Conservation (phyloP, 495 filamentous ascomycete genomes). For the Umbilicaria muhlenbergii region DNA sequence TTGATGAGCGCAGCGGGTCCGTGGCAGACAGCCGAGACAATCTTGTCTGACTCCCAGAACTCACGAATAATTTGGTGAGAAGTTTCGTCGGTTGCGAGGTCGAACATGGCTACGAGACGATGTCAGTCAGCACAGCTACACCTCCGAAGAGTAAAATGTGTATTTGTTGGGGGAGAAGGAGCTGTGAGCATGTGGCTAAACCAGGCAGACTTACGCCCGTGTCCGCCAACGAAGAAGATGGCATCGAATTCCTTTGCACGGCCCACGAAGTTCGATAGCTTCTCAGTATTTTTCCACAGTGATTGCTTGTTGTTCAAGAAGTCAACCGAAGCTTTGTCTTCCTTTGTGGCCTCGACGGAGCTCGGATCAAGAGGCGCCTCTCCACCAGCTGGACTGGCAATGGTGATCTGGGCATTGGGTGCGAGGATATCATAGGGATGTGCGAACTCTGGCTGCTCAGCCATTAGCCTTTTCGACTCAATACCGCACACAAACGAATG, state of each 20-base stretch:
- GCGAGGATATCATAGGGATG: conserved; percentile 49
- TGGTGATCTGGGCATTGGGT: conserved; percentile 35
- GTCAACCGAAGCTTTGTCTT: conserved; percentile 31
- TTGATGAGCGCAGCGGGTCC: conserved; percentile 46
- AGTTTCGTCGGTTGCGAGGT: conserved; percentile 33
- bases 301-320: conserved; percentile 37
- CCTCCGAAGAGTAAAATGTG: neutral
- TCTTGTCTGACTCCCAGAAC: conserved; percentile 44
- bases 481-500: neutral
- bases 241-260: conserved; percentile 46
- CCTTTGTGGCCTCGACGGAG: conserved; percentile 44
- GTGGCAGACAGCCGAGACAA: conserved; percentile 55
- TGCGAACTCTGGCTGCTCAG: conserved; percentile 47
- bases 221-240: conserved; percentile 60
- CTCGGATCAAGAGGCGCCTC: conserved; percentile 47
- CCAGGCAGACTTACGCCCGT: conserved; percentile 41
- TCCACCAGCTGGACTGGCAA: conserved; percentile 56
- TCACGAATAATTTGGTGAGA: conserved; percentile 41
- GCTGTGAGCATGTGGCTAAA: too few species aligned
- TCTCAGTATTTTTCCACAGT: conserved; percentile 48
- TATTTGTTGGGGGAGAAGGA: neutral
- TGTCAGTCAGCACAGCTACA: neutral
- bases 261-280: conserved; percentile 33
- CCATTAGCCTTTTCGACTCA: neutral
- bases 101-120: conserved; percentile 45